Percentiles rank a stretch among this genome's conserved stretches.
Conservation (phyloP, 371 early-diverging fungal species). For the Rhizopus delemar region DNA sequence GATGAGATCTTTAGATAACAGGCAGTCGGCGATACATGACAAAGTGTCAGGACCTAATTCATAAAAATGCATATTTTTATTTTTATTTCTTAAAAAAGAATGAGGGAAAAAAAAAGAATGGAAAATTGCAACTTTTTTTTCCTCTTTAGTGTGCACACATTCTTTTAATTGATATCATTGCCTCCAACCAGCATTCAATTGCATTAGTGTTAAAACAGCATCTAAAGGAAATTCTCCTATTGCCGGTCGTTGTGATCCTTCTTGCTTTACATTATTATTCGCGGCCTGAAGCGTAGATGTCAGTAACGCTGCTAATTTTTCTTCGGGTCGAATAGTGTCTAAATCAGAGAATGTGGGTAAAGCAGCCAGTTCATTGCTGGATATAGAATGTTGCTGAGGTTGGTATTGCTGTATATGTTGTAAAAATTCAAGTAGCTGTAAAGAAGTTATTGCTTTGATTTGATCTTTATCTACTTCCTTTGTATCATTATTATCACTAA, state of each 20-base stretch:
- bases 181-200: constrained; percentile 63
- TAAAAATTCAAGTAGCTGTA: constrained; percentile 26
- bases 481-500: too few relatives aligned
- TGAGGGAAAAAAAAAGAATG: too few relatives aligned
- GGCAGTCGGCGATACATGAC: not conserved
- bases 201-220: constrained; percentile 66
- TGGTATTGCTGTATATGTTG: constrained; percentile 33
- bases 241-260: not conserved
- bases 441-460: constrained; percentile 13
- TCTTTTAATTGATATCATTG: constrained; percentile 24
- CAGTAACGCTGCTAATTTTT: constrained; percentile 27
- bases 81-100: too few relatives aligned
- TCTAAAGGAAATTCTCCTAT: constrained; percentile 60
- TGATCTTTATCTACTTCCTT: constrained; percentile 6
- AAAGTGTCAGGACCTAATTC: not conserved
- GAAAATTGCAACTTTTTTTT: too few relatives aligned
- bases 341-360: not conserved
- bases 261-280: constrained; percentile 16
- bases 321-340: constrained; percentile 19
- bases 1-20: not conserved
- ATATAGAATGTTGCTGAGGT: constrained; percentile 9
- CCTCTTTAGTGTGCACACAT: too few relatives aligned
- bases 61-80: too few relatives aligned
- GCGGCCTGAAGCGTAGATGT: constrained; percentile 17
- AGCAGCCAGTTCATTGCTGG: constrained; percentile 1